Evolutionary conservation across 108 stramenopile species (phyloP), one percentile per base, ranked within the genome.

Genomic region (Fragilaria crotonensis): DNA sequence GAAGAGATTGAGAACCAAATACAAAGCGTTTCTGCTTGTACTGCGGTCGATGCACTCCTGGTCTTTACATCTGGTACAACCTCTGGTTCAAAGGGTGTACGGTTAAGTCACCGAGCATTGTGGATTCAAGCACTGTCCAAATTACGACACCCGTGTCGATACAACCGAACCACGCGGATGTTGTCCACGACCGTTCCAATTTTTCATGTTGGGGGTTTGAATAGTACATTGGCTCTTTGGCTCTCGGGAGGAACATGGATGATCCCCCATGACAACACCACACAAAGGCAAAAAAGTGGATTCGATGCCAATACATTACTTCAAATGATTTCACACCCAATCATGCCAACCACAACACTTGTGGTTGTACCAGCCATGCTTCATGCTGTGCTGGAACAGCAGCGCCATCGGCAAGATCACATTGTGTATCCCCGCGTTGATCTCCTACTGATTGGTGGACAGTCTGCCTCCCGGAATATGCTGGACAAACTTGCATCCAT

Each of bases 291-390:
- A 25, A 0, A 22, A 31, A 32, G 17, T 4, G 41, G 45, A 3
- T 27, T 21, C 11, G 9, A 21, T 63, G 72, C 1, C 31, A 60
- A 26, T 22, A 68, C 36, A 67, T 57, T 30, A 30, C 79, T n/a
- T 47, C 59, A 20, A 11, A 27, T 4, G 2, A 23, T 30, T 3
- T 23, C 33, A 21, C 51, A 23, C 25, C 36, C n/a, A 59, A 25
- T 21, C 18, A 9, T 14, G 31, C 51, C 67, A 7, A 73, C 75
- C 3, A 96, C 90, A 60, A 90, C 90, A 19, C 73, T 96, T 41
- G 93, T 94, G 20, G 85, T 93, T 18, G 93, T 96, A 25, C 95
- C 95, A 4, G 89, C 93, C n/a, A 96, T 94, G 95, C 62, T 96
- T 4, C 65, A 73, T 60, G 56, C 81, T 55, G 55, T 94, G 25